Percentiles rank a stretch among this genome's conserved stretches.
Conservation (phyloP, 2,329 filamentous ascomycete species). For the Zymoseptoria brevis region DNA sequence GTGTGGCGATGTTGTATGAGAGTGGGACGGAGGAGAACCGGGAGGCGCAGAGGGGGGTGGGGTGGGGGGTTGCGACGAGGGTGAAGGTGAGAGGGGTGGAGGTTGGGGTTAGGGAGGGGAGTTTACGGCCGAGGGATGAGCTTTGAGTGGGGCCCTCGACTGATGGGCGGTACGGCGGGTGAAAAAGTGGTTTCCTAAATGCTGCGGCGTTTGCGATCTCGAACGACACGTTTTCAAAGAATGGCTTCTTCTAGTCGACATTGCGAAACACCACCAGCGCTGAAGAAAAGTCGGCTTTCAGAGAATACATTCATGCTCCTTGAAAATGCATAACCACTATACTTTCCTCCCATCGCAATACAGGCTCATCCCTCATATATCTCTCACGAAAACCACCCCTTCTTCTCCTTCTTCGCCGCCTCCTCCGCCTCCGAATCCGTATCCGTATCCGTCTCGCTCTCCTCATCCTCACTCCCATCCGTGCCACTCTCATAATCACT, state of each 20-base stretch:
- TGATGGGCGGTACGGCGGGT: too few species aligned
- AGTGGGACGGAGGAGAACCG: not conserved
- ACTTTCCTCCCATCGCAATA: not conserved
- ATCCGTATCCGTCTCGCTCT: constrained; percentile 53
- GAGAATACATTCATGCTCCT: too few species aligned
- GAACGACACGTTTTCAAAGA: not conserved
- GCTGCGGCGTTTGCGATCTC: not conserved
- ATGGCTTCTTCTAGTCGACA: not conserved
- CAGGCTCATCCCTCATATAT: not conserved
- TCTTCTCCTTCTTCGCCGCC: constrained; percentile 12
- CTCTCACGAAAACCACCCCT: constrained; percentile 5
- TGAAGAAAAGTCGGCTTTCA: too few species aligned
- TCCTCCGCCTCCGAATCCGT: constrained; percentile 70
- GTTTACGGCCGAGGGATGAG: not conserved
- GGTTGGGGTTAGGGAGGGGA: not conserved
- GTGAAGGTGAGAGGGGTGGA: not conserved
- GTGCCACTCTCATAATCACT: constrained; percentile 33
- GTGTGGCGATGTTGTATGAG: constrained; percentile 2
- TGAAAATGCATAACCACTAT: not conserved
- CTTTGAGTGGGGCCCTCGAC: not conserved
- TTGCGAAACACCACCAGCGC: too few species aligned
- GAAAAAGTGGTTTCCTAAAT: not conserved
- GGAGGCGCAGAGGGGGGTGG: not conserved
- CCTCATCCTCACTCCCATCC: constrained; percentile 31
- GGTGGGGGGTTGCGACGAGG: not conserved